Conservation (phyloP, 2,329 filamentous ascomycete species). For the Exserohilum rostratum region DNA sequence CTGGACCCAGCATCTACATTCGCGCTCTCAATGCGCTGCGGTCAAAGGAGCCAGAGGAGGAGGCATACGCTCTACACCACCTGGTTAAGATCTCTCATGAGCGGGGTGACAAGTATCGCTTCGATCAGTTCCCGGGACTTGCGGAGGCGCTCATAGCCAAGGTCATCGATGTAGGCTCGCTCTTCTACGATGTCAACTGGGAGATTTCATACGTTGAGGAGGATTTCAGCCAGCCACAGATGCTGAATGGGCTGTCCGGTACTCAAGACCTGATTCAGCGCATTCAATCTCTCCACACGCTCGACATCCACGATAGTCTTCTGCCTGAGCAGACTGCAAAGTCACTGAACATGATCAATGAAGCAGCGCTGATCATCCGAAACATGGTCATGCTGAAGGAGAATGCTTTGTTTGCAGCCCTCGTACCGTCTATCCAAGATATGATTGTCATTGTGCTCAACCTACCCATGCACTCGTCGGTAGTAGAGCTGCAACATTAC, state of each 20-base stretch:
- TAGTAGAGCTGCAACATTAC: constrained; percentile 87
- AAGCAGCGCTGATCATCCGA: constrained; percentile 84
- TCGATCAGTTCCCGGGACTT: constrained; percentile 86
- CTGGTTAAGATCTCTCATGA: constrained; percentile 95
- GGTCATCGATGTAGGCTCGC: constrained; percentile 74
- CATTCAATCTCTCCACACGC: constrained; percentile 64
- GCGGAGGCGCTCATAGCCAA: constrained; percentile 89
- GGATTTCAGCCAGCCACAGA: constrained; percentile 54
- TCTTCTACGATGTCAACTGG: constrained; percentile 87
- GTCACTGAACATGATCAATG: constrained; percentile 76
- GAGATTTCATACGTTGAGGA: constrained; percentile 71
- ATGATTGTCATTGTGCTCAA: constrained; percentile 82
- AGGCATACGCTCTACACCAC: constrained; percentile 92
- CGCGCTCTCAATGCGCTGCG: constrained; percentile 83
- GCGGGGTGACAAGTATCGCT: constrained; percentile 92
- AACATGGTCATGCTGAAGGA: constrained; percentile 96
- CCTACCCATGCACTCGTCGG: constrained; percentile 72
- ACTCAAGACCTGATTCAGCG: constrained; percentile 75
- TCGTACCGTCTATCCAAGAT: constrained; percentile 77
- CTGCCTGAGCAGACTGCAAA: constrained; percentile 74
- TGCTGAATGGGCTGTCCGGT: constrained; percentile 68
- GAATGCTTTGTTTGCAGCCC: constrained; percentile 81
- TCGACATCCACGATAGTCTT: constrained; percentile 70
- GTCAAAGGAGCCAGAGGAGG: constrained; percentile 78
- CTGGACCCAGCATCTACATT: constrained; percentile 89